Evolutionary conservation across 805 yeast genomes (phyloP).

Genomic region (Candida ortonii): DNA sequence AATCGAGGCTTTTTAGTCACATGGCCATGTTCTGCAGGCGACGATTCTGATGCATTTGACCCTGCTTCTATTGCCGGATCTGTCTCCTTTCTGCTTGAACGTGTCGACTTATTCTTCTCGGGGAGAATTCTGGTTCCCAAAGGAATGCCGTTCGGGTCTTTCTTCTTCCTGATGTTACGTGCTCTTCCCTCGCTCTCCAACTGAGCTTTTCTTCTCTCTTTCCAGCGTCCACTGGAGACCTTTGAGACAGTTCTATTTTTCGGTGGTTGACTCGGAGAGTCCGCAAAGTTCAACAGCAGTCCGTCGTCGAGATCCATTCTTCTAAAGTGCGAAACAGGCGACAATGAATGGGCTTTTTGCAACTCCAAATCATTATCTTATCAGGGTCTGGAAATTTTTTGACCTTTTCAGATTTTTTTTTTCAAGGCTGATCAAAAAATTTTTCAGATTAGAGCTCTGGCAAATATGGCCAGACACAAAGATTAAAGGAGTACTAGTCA

Average conservation of each 20-base stretch:
- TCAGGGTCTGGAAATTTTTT: too few species aligned
- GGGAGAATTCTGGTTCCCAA: slow-evolving; percentile 5
- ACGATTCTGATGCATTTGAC: slow-evolving; percentile 11
- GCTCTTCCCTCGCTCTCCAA: slow-evolving; percentile 47
- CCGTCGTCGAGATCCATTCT: slow-evolving; percentile 54
- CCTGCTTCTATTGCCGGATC: slow-evolving; percentile 6
- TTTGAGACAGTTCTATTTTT: slow-evolving; percentile 29
- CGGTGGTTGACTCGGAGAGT: slow-evolving; percentile 32
- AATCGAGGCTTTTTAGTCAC: slow-evolving; percentile 33
- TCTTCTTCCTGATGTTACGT: slow-evolving; percentile 19
- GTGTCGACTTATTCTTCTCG: neutral
- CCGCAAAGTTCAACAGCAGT: slow-evolving; percentile 69
- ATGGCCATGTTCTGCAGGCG: too few species aligned
- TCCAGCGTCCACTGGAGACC: slow-evolving; percentile 78
- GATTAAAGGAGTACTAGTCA: neutral
- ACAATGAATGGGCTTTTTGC: too few species aligned
- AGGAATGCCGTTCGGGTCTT: slow-evolving; percentile 16
- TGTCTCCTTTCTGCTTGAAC: neutral
- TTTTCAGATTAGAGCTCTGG: too few species aligned
- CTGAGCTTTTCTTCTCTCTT: slow-evolving; percentile 66
- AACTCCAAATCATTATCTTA: too few species aligned
- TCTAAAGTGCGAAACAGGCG: too few species aligned
- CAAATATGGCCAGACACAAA: too few species aligned
- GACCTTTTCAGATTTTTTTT: slow-evolving; percentile 1
- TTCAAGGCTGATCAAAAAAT: neutral